Evolutionary conservation across 2,329 filamentous ascomycete genomes (phyloP).

Genomic region (Hysterium pulicare): DNA sequence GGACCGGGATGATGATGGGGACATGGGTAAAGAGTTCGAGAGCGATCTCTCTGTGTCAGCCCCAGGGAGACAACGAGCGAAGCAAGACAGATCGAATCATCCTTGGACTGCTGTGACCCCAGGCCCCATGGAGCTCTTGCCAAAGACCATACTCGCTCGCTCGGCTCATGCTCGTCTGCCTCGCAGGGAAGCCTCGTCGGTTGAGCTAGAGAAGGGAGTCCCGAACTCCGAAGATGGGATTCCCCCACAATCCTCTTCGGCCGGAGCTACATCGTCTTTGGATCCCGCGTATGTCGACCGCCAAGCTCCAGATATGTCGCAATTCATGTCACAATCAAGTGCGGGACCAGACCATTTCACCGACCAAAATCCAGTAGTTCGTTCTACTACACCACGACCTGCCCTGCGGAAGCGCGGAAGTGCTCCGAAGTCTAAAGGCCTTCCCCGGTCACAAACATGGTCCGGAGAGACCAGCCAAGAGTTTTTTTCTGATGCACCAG

Average conservation of each 20-base stretch:
- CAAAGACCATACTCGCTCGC: slow-evolving; percentile 22
- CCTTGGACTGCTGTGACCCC: slow-evolving; percentile 28
- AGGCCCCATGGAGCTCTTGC: slow-evolving; percentile 24
- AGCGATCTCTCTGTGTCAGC: slow-evolving; percentile 17
- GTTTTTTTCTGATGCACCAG: slow-evolving; percentile 28
- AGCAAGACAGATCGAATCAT: slow-evolving; percentile 18
- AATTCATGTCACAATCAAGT: too few species aligned
- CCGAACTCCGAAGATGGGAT: not conserved
- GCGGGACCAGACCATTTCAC: too few species aligned
- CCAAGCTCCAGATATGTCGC: not conserved
- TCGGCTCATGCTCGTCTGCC: slow-evolving; percentile 14
- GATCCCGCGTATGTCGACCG: slow-evolving; percentile 1
- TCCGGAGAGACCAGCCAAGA: slow-evolving; percentile 23
- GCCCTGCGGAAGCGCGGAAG: slow-evolving; percentile 10
- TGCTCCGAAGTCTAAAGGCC: slow-evolving; percentile 22
- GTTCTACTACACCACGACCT: slow-evolving; percentile 7
- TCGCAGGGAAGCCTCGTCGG: slow-evolving; percentile 15
- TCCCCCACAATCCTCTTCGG: not conserved
- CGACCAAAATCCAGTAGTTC: not conserved
- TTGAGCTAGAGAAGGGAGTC: slow-evolving; percentile 2
- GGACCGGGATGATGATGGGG: slow-evolving; percentile 61
- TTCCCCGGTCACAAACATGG: slow-evolving; percentile 38
- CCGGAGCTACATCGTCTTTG: not conserved
- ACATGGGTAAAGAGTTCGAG: slow-evolving; percentile 23
- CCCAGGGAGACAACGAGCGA: slow-evolving; percentile 13